Base-by-base conservation (phyloP, 257 asterid genomes). In the Hygrophila difformis region DNA sequence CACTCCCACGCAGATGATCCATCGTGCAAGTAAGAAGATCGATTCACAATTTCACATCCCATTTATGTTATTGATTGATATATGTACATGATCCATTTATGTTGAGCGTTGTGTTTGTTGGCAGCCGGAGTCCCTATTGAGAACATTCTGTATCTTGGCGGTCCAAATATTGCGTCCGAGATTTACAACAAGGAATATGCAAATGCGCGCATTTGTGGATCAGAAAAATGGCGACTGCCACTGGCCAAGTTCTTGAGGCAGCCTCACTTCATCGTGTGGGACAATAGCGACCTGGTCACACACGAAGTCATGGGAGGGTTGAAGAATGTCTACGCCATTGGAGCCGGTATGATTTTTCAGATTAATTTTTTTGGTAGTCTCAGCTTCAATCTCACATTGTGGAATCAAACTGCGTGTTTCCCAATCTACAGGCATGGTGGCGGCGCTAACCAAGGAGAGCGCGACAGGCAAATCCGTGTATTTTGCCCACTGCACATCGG, bases 391-490 rank as follows among this genome's bases (percentile, higher is more conserved):
- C n/a, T n/a, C n/a, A n/a, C 33, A 35, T n/a, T 23, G 18, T 40
- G 14, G 23, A 16, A n/a, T 51, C 31, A 13, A 45, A 31, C 33
- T 38, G 14, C 31, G 28, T 33, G 12, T 47, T 53, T n/a, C 10
- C 43, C 43, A 51, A 48, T 47, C 22, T 28, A n/a, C 78, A 85
- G 98, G 98, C 31, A 84, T 89, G 96, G 85, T 89, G 17, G 96
- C 91, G 8, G 94, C 96, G 33, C 78, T 89, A 55, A 85, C 98
- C 10, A 89, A 89, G 16, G 98, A 89, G 70, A 89, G 98, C 49
- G 98, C 98, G 1, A 89, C 98, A 10, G 85, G 98, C 86, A 89
- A 89, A 61, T 79, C 98, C 0, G 96, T 89, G 22, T 89, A 89
- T 66, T 89, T 89, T 66, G 98, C 98, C 24, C 94, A 77, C 54